phyloP scores from a whole-genome alignment of 176 grass and related monocot genomes.

The Metroxylon sagu region DNA sequence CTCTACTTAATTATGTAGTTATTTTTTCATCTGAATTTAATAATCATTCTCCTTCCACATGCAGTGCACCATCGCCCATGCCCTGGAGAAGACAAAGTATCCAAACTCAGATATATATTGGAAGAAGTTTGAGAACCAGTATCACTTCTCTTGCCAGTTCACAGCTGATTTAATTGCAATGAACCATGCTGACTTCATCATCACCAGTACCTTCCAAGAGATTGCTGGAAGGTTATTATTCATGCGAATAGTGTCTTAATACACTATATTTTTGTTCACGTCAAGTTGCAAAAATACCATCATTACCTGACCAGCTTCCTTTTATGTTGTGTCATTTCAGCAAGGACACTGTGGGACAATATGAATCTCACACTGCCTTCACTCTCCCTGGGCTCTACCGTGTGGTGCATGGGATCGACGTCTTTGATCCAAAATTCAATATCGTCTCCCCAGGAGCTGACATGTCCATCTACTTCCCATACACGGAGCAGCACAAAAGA shows the following conservation, averaged over 20 bases:
- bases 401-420: conserved; percentile 6
- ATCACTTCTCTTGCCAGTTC: conserved; percentile 11
- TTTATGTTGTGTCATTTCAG: neutral
- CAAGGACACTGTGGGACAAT: conserved; percentile 13
- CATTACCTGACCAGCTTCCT: no score
- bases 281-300: no score
- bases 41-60: neutral
- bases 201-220: conserved; percentile 16
- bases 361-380: conserved; percentile 7
- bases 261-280: neutral
- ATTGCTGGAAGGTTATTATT: conserved; percentile 6
- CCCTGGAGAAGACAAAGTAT: conserved; percentile 10
- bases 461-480: conserved; percentile 8
- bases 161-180: conserved; percentile 3
- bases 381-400: conserved; percentile 8
- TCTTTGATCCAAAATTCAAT: conserved; percentile 13
- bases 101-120: conserved; percentile 8
- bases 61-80: conserved; percentile 7
- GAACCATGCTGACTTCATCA: conserved; percentile 12
- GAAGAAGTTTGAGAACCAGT: conserved; percentile 10
- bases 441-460: conserved; percentile 5
- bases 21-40: neutral
- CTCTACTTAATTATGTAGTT: neutral
- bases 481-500: neutral
- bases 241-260: neutral